Evolutionary conservation across 2,329 filamentous ascomycete species (phyloP), one percentile per base, ranked within the genome.

Genomic region (Colletotrichum noveboracense): DNA sequence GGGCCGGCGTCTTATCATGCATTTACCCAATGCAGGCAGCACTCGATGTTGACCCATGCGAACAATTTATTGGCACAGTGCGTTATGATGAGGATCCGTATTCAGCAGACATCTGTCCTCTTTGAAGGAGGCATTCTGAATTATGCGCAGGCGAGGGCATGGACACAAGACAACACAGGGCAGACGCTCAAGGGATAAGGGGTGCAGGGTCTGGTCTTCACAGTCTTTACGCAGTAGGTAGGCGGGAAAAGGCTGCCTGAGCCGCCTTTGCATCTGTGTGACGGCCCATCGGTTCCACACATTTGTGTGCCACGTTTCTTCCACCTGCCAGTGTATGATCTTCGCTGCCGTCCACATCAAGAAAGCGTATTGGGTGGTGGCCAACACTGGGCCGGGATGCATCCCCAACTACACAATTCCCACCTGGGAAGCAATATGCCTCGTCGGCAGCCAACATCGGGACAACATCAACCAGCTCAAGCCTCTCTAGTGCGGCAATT

Each of bases 251-350:
- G 69, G 72, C 68, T 62, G 60, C 48, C 28, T 71, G 72, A 61
- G 67, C 61, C 36, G 68, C 61, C 48, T 71, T 65, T 71, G 28
- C 36, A 65, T 43, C 38, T 32, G 69, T 64, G 73, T 66, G 73
- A 75, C 69, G 73, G 61, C 73, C 73, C 62, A 72, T 74, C 74
- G 66, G 74, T 76, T 74, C 74, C 74, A 69, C 70, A 61, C 43
- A 55, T 76, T 74, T 16, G 64, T 74, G 74, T 76, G 74, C 74
- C 74, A 76, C 74, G 74, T 76, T 76, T 76, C 74, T 74, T 48
- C 74, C 70, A 74, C 74, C 74, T 76, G 74, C 48, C 65, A 74
- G 34, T 66, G 65, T 76, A 62, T 65, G 74, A 76, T 76, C 74
- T 70, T 52, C 74, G 52, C 74, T 69, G 64, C 64, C 68, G 68